A percentile compares a stretch with the other conserved stretches of the same genome.
Evolutionary conservation across 176 grass and related monocot species (phyloP).

Genomic region (Puccinellia tenuiflora): DNA sequence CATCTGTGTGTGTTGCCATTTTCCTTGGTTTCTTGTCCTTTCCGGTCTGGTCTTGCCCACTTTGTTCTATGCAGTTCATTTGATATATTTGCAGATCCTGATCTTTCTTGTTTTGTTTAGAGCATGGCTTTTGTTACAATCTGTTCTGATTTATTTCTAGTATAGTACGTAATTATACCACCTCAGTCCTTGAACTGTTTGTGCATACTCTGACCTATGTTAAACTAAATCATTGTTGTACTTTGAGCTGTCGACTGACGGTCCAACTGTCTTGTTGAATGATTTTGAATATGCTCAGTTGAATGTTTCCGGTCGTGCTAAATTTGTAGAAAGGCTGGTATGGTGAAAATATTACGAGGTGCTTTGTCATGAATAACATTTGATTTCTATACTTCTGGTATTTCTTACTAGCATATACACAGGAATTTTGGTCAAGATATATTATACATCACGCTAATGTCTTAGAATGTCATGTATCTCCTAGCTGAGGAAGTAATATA

Average conservation of each 20-base stretch:
- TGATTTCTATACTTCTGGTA: neutral
- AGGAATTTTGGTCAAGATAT: neutral
- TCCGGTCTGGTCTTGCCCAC: neutral
- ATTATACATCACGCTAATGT: neutral
- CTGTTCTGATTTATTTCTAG: too few relatives aligned
- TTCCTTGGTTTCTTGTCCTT: neutral
- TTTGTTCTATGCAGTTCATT: neutral
- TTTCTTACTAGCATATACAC: neutral
- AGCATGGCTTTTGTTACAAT: neutral
- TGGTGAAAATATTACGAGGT: neutral
- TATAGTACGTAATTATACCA: too few relatives aligned
- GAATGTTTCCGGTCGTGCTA: neutral
- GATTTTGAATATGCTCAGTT: neutral
- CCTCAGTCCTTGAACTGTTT: neutral
- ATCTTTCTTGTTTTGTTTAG: neutral
- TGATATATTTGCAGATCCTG: neutral
- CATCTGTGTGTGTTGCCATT: neutral
- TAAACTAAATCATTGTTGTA: neutral
- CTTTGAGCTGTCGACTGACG: neutral
- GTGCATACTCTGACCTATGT: neutral
- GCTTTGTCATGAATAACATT: neutral
- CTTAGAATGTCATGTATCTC: neutral
- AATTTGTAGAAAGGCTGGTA: neutral
- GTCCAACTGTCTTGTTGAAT: neutral
- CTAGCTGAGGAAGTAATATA: neutral